phyloP scores from a whole-genome alignment of 768 basidiomycete genomes.

The Hirschioporus abietinus region DNA sequence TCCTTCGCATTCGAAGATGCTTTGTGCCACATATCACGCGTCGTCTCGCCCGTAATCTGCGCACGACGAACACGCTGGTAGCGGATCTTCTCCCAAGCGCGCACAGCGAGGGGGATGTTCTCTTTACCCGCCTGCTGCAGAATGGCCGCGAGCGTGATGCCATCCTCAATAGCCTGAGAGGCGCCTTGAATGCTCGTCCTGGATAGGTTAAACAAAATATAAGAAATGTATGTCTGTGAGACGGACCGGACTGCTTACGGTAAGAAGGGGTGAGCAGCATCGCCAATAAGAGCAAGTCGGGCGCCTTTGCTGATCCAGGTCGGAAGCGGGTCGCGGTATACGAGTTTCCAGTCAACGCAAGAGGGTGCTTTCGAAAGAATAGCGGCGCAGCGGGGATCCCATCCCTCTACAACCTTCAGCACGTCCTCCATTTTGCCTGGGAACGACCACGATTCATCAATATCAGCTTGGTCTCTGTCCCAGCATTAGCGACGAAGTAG shows the following conservation, averaged over 20 bases:
- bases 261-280: slow-evolving; percentile 32
- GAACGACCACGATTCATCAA: slow-evolving; percentile 6
- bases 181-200: slow-evolving; percentile 26
- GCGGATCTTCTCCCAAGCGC: slow-evolving; percentile 5
- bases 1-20: neutral
- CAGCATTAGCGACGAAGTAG: neutral
- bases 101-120: neutral
- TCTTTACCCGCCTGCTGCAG: slow-evolving; percentile 13
- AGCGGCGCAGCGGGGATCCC: neutral
- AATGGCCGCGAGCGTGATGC: slow-evolving; percentile 27
- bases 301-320: slow-evolving; percentile 29
- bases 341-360: slow-evolving; percentile 32
- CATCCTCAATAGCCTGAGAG: slow-evolving; percentile 38
- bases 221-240: neutral
- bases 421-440: slow-evolving; percentile 7
- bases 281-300: slow-evolving; percentile 28
- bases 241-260: slow-evolving; percentile 11
- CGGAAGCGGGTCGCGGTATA: slow-evolving; percentile 30
- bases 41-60: slow-evolving; percentile 4
- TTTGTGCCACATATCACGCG: slow-evolving; percentile 5
- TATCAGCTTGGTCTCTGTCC: slow-evolving; percentile 1
- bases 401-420: neutral
- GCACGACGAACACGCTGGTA: slow-evolving; percentile 5
- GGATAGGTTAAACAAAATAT: neutral
- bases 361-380: neutral